Base-by-base conservation (phyloP, 169 alveolate genomes). In the Plasmodium ovale region DNA sequence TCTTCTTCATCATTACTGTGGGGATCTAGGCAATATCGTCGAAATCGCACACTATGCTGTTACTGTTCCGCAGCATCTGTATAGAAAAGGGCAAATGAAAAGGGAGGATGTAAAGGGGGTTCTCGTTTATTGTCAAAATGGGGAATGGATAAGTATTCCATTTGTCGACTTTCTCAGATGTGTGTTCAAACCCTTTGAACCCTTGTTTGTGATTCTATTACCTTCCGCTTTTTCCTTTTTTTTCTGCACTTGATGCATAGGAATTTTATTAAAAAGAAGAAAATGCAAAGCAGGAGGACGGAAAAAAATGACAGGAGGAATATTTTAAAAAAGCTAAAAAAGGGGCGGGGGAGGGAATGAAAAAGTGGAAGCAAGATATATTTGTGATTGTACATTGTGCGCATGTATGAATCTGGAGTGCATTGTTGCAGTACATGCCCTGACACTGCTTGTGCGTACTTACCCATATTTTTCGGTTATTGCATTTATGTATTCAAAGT, bases 211-310 rank as follows among this genome's bases (percentile, higher is more conserved):
- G 3, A 4, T 7, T 27, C 16, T 5, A 31, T 74, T 65, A 74
- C 88, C 88, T 37, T 47, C 58, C 69, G 19, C 42, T 60, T 74
- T 74, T 59, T 53, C 65, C 19, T 59, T 33, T 74, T 65, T 16
- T 19, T 35, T 21, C 19, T 74, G 33, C 14, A 44, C 60, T 16
- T 59, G 10, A n/a, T 59, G 39, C 42, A 74, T 39, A 59, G 31
- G 42, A 25, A n/a, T 74, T 39, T 74, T 59, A 74, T 60, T 74
- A 62, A 74, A 58, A 44, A 23, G 19, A 60, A 51, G 0, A 53
- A 74, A 67, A 67, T 19, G 12, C 54, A 74, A 35, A 74, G 16
- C 19, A 74, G 47, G 14, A 74, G n/a, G 44, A 54, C 60, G 19
- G 29, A 29, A 37, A 59, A 44, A 37, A 74, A 74, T 27, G 77